A percentile compares a stretch with the other conserved stretches of the same genome.
Conservation (phyloP, 2,329 filamentous ascomycete species). For the Paracamarosporium sp. region DNA sequence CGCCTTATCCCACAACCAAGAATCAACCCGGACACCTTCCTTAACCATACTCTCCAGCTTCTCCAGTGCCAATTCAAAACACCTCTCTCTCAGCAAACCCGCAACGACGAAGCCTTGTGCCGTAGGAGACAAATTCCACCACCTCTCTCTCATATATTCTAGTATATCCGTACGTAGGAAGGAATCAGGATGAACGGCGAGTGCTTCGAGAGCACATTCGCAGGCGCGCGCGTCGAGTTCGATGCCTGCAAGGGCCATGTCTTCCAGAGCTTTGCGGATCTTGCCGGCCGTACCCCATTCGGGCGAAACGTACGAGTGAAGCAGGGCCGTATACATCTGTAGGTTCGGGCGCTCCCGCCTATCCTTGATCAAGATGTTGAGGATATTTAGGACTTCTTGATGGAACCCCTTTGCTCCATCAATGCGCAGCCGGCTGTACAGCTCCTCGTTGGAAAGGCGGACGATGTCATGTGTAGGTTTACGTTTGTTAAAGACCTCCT, state of each 20-base stretch:
- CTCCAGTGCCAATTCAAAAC: constrained; percentile 80
- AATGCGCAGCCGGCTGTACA: constrained; percentile 39
- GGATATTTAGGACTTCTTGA: constrained; percentile 49
- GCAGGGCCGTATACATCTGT: constrained; percentile 75
- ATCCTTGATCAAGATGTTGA: constrained; percentile 65
- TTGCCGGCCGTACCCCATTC: constrained; percentile 70
- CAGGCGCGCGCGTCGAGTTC: constrained; percentile 71
- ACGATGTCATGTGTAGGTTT: constrained; percentile 16
- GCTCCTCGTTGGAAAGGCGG: constrained; percentile 30
- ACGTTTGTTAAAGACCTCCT: neutral
- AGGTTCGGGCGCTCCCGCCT: constrained; percentile 62
- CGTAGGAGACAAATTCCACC: constrained; percentile 68
- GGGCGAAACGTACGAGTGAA: constrained; percentile 72
- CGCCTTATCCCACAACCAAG: constrained; percentile 82
- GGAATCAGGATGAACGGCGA: constrained; percentile 88
- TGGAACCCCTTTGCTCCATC: constrained; percentile 33
- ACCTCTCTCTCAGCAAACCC: constrained; percentile 79
- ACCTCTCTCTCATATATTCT: constrained; percentile 74
- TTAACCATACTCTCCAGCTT: constrained; percentile 71
- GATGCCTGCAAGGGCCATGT: constrained; percentile 71
- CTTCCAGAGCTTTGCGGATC: constrained; percentile 69
- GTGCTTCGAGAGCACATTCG: constrained; percentile 73
- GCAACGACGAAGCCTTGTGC: constrained; percentile 73
- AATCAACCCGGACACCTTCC: constrained; percentile 61
- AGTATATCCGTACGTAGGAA: constrained; percentile 74